These are phyloP conservation scores for Penstemon davidsonii DNA, from an alignment of 257 asterid species.

Conservation along the genomic window DNA sequence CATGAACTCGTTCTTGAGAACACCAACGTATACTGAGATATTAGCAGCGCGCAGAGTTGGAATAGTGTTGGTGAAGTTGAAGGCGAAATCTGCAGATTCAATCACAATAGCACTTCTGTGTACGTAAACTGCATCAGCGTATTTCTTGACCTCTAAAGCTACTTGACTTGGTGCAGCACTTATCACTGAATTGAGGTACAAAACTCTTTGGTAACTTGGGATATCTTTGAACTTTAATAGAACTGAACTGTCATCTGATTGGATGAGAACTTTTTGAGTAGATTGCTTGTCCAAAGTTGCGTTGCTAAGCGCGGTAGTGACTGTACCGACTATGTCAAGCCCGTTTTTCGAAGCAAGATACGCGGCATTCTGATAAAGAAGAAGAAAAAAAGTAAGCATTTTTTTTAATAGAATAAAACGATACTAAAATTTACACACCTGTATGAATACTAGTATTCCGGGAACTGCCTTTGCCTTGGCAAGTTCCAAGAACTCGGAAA, in stretches of 20 bases:
- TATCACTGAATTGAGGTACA: slow-evolving; percentile 36
- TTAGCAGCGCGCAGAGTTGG: slow-evolving; percentile 72
- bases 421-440: slow-evolving; percentile 28
- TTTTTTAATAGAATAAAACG: too few relatives aligned
- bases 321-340: slow-evolving; percentile 58
- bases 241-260: slow-evolving; percentile 73
- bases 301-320: slow-evolving; percentile 54
- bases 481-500: slow-evolving; percentile 63
- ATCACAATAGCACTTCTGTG: slow-evolving; percentile 52
- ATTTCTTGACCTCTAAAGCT: slow-evolving; percentile 65
- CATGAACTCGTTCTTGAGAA: slow-evolving; percentile 65
- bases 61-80: slow-evolving; percentile 54
- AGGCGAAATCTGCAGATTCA: slow-evolving; percentile 42
- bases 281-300: slow-evolving; percentile 63
- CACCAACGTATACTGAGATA: slow-evolving; percentile 66
- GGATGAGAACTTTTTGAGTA: slow-evolving; percentile 57
- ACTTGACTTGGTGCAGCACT: slow-evolving; percentile 49
- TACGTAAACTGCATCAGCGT: slow-evolving; percentile 70
- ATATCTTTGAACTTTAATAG: slow-evolving; percentile 49
- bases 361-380: slow-evolving; percentile 59
- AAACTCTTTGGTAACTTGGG: slow-evolving; percentile 56
- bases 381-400: not conserved
- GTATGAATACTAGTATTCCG: slow-evolving; percentile 54
- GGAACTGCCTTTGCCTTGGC: slow-evolving; percentile 55
- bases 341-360: slow-evolving; percentile 62